phyloP scores from a whole-genome alignment of 176 grass and related monocot genomes.

The Aegilops umbellulata region DNA sequence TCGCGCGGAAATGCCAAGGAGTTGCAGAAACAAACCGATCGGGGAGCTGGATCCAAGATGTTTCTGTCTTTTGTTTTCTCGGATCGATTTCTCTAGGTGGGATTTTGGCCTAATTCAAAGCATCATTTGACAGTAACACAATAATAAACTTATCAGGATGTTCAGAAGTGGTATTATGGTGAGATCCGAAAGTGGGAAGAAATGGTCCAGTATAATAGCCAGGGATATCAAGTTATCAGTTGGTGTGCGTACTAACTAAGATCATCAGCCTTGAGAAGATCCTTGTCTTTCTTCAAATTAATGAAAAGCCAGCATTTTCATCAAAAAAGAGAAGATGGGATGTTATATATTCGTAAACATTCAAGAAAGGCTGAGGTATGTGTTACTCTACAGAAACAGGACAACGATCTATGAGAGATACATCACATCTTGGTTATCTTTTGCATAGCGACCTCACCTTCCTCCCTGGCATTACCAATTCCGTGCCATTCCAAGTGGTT shows the following conservation, averaged over 20 bases:
- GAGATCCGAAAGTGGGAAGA: background rate
- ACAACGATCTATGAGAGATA: background rate
- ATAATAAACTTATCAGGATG: background rate
- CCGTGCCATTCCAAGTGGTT: background rate
- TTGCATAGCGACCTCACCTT: background rate
- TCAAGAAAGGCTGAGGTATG: background rate
- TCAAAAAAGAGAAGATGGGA: no score
- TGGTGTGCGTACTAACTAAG: background rate
- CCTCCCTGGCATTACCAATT: background rate
- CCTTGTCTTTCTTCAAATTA: no score
- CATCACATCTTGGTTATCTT: background rate
- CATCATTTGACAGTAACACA: background rate
- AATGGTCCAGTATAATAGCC: background rate
- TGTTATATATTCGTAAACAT: no score
- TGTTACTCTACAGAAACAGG: constrained; percentile 8
- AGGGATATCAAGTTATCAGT: background rate
- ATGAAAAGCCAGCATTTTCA: no score
- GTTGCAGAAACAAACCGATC: background rate
- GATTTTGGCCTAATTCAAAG: background rate
- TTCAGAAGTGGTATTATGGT: background rate
- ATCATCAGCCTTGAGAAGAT: background rate
- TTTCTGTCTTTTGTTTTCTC: background rate
- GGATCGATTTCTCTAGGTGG: background rate
- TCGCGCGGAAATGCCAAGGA: background rate
- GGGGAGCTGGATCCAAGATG: background rate